Evolutionary conservation across 371 early-diverging fungal species (phyloP), one percentile per base, ranked within the genome.

Genomic region (Umbelopsis sp.): DNA sequence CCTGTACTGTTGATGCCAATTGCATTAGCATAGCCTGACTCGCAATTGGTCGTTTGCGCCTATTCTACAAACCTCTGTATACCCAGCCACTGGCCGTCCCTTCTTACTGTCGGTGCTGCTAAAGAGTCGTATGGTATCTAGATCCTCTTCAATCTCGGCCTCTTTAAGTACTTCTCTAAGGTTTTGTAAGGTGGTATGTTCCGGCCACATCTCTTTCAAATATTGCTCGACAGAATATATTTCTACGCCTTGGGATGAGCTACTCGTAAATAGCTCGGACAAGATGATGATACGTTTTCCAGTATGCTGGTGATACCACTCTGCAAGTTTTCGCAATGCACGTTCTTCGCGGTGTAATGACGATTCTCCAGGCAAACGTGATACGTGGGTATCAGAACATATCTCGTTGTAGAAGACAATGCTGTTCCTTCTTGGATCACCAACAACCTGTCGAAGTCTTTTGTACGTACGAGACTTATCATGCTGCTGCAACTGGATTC

Each of bases 381-480:
- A 24, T 2, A 80, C 79, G 2, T 72, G 74, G 0, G 89, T 88
- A 0, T 73, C 79, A 10, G 77, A 73, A 65, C 86, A 91, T 7
- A 88, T 76, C 66, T 89, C 90, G 37, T 91, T 91, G 67, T 89
- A 86, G 72, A 91, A 92, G 25, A 92, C 80, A 5, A 88, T 75
- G 8, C 87, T 85, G 18, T 80, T 71, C 18, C 87, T 77, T 48
- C 88, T 69, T 8, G 86, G 76, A 69, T 90, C 89, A 35, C 80
- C 79, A 24, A 82, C 76, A 35, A 90, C 83, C 38, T 84, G 84
- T 25, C 90, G 84, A 14, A 92, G 66, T 63, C 85, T 85, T 62
- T 86, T 86, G 70, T 87, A 86, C 3, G 86, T 89, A 46, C 86
- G 81, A 7, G 81, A 71, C 68, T 87, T 86, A 65, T 89, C 88